Evolutionary conservation across 192 early-diverging fungal genomes (phyloP).

Genomic region (Backusella luteola): DNA sequence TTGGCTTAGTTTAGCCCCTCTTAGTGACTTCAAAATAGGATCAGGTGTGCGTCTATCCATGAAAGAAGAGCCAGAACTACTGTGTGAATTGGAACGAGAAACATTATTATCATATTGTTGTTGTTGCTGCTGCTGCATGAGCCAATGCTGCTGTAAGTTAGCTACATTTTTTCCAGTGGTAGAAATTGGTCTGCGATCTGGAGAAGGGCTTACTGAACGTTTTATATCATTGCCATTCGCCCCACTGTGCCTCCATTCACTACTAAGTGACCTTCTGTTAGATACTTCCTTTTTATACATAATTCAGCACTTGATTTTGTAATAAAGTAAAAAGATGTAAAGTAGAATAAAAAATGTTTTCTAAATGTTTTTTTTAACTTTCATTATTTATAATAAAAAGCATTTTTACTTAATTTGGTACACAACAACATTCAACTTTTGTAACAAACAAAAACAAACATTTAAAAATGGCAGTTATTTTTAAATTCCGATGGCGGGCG

Average conservation of each 20-base stretch:
- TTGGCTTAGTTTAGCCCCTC: neutral
- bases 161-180: conserved; percentile 26
- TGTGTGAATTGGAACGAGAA: neutral
- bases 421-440: conserved; percentile 1
- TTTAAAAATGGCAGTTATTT: neutral
- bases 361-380: neutral
- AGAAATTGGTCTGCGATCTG: neutral
- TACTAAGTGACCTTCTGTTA: neutral
- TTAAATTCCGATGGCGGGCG: neutral
- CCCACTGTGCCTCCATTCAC: neutral
- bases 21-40: neutral
- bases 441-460: conserved; percentile 3
- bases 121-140: conserved; percentile 19
- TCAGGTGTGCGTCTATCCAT: neutral
- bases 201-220: neutral
- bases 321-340: neutral
- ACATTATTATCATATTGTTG: neutral
- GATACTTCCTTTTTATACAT: conserved; percentile 1
- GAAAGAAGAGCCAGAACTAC: neutral
- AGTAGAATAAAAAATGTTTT: neutral
- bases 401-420: neutral
- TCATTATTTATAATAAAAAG: neutral
- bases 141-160: conserved; percentile 23
- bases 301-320: neutral
- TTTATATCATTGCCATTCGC: conserved; percentile 1